Evolutionary conservation across 495 filamentous ascomycete species (phyloP).

Genomic region (Xylaria curta): DNA sequence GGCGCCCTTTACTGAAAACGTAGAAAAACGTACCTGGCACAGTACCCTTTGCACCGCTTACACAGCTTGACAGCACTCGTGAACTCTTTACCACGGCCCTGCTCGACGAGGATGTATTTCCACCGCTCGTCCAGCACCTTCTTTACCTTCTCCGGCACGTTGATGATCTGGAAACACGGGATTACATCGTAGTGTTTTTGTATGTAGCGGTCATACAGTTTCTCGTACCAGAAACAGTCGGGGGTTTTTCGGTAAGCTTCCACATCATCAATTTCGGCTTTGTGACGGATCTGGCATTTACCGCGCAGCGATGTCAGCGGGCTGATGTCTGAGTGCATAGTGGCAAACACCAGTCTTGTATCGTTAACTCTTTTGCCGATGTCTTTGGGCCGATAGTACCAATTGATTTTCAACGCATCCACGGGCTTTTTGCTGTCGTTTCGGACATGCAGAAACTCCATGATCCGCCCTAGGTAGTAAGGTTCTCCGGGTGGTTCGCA

Average conservation of each 20-base stretch:
- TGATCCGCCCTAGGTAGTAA: conserved; percentile 95
- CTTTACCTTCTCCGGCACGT: conserved; percentile 92
- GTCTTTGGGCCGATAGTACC: conserved; percentile 97
- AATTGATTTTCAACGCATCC: conserved; percentile 91
- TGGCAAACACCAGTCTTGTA: conserved; percentile 86
- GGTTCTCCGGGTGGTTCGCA: conserved; percentile 98
- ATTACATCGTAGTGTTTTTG: conserved; percentile 97
- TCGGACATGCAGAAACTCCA: conserved; percentile 90
- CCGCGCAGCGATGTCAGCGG: conserved; percentile 90
- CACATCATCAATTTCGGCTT: conserved; percentile 81
- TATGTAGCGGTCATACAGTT: conserved; percentile 97
- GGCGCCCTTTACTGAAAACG: conserved; percentile 44
- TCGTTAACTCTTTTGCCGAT: conserved; percentile 91
- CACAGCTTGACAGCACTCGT: conserved; percentile 96
- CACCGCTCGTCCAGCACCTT: conserved; percentile 93
- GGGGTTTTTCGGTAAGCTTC: conserved; percentile 81
- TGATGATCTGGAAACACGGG: conserved; percentile 89
- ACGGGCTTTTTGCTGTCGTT: conserved; percentile 75
- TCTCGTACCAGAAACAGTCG: conserved; percentile 95
- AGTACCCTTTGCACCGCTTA: conserved; percentile 88
- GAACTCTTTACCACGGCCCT: conserved; percentile 89
- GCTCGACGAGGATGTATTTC: conserved; percentile 93
- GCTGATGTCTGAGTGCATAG: conserved; percentile 98
- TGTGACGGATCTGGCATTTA: conserved; percentile 87
- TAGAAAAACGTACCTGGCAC: conserved; percentile 79